A percentile compares a stretch with the other conserved stretches of the same genome.
These are phyloP conservation scores for Martiniozyma asiatica DNA, from an alignment of 1,139 yeast species.

Conservation along the genomic window DNA sequence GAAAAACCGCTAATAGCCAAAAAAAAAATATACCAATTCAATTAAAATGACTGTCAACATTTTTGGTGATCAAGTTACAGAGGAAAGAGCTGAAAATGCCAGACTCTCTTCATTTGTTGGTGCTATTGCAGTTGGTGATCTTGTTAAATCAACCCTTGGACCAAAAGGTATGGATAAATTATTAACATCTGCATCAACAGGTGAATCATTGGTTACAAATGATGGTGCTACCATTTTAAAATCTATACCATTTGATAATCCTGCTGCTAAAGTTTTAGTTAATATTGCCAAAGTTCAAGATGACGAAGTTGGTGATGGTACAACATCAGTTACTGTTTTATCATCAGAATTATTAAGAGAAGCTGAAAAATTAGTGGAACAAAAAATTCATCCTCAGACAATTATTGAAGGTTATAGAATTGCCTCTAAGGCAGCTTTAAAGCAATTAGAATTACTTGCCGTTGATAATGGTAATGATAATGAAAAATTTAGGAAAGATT, in stretches of 20 bases:
- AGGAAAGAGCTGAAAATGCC: conserved; percentile 96
- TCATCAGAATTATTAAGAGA: conserved; percentile 88
- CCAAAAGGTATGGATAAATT: conserved; percentile 98
- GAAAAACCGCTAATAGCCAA: no score
- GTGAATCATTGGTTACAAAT: conserved; percentile 73
- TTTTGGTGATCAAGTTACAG: conserved; percentile 94
- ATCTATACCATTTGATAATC: conserved; percentile 90
- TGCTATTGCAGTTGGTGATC: conserved; percentile 96
- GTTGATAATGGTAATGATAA: conserved; percentile 58
- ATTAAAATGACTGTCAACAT: conserved; percentile 70
- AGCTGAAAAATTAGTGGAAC: conserved; percentile 87
- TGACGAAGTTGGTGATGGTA: conserved; percentile 98
- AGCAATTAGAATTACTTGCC: conserved; percentile 67
- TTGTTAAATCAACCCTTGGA: conserved; percentile 90
- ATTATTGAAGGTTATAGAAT: conserved; percentile 91
- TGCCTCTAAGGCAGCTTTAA: conserved; percentile 73
- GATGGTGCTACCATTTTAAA: conserved; percentile 97
- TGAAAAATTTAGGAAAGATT: conserved; percentile 61
- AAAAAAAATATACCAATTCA: no score
- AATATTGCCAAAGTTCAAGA: conserved; percentile 96
- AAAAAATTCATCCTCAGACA: conserved; percentile 94
- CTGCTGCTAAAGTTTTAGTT: conserved; percentile 95
- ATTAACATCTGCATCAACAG: conserved; percentile 75
- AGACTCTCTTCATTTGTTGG: conserved; percentile 96
- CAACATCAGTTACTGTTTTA: conserved; percentile 94